A percentile compares a stretch with the other conserved stretches of the same genome.
Evolutionary conservation across 1,284 basidiomycete genomes (phyloP).

Genomic region (Papiliotrema fonsecae): DNA sequence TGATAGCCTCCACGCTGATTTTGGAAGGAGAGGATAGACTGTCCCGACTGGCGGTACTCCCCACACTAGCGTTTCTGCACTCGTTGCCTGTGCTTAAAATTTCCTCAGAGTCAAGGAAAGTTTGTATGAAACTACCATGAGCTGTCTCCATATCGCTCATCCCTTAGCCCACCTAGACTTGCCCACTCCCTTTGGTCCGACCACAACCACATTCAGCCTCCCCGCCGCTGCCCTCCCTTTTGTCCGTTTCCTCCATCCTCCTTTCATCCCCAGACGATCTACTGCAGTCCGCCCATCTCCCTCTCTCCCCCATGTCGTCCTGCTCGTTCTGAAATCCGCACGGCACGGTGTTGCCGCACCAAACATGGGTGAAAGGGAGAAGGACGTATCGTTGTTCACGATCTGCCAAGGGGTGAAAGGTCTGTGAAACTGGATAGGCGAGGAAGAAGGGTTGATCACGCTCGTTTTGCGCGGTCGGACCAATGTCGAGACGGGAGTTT

Average conservation of each 20-base stretch:
- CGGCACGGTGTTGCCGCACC: background rate
- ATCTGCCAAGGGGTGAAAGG: slow-evolving; percentile 31
- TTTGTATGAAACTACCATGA: background rate
- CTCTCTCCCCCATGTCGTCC: slow-evolving; percentile 1
- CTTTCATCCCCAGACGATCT: background rate
- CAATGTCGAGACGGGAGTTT: background rate
- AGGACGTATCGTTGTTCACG: slow-evolving; percentile 2
- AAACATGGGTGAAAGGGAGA: too few species aligned
- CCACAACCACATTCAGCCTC: slow-evolving; percentile 35
- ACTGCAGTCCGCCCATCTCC: background rate
- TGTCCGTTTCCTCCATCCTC: slow-evolving; percentile 11
- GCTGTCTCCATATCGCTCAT: background rate
- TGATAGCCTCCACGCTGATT: too few species aligned
- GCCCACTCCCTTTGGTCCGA: slow-evolving; percentile 33
- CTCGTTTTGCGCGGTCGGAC: slow-evolving; percentile 3
- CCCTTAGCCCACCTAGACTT: slow-evolving; percentile 32
- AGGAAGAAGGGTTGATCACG: slow-evolving; percentile 6
- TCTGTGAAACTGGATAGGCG: slow-evolving; percentile 31
- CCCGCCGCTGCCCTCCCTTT: slow-evolving; percentile 20
- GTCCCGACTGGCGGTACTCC: too few species aligned
- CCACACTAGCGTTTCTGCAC: too few species aligned
- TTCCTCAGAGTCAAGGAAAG: background rate
- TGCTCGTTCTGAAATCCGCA: slow-evolving; percentile 5
- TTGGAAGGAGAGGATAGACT: too few species aligned
- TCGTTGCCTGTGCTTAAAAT: too few species aligned